Percentiles rank a stretch among this genome's conserved stretches.
phyloP scores from a whole-genome alignment of 352 stramenopile species.

The Aphanomyces invadans region DNA sequence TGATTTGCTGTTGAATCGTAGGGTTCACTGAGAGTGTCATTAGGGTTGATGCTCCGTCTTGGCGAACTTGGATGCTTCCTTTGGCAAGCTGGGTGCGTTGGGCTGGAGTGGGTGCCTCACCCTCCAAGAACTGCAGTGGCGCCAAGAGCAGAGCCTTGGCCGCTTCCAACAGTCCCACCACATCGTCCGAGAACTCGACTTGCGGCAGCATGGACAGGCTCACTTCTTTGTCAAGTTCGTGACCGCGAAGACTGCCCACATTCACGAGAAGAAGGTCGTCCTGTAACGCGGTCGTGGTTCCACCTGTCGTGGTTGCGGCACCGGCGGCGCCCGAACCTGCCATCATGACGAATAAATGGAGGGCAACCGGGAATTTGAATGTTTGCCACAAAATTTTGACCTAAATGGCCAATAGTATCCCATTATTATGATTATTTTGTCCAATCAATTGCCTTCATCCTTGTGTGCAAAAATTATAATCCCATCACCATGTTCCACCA shows the following conservation, averaged over 20 bases:
- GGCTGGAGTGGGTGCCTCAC: background rate
- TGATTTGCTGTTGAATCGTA: conserved; percentile 74
- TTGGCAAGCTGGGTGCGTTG: conserved; percentile 14
- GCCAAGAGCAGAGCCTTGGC: conserved; percentile 6
- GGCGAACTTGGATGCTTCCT: conserved; percentile 12
- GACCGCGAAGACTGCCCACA: conserved; percentile 15
- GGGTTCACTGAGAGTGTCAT: conserved; percentile 56
- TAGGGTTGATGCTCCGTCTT: background rate
- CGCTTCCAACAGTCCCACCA: background rate
- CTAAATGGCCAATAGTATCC: conserved; percentile 3
- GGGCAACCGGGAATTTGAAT: conserved; percentile 18
- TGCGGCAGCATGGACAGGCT: conserved; percentile 10
- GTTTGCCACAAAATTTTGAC: conserved; percentile 23
- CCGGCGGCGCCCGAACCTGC: conserved; percentile 4
- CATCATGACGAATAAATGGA: conserved; percentile 5
- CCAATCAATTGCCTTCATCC: conserved; percentile 1
- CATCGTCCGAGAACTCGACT: conserved; percentile 14
- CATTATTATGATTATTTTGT: background rate
- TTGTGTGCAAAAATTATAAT: background rate
- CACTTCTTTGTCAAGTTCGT: conserved; percentile 18
- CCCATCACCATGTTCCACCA: conserved; percentile 2
- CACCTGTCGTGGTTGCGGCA: background rate
- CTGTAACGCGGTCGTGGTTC: background rate
- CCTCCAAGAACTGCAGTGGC: conserved; percentile 7
- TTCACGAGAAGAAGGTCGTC: conserved; percentile 15